phyloP scores from a whole-genome alignment of 2,329 filamentous ascomycete genomes.

The Xylariaceae sp. region DNA sequence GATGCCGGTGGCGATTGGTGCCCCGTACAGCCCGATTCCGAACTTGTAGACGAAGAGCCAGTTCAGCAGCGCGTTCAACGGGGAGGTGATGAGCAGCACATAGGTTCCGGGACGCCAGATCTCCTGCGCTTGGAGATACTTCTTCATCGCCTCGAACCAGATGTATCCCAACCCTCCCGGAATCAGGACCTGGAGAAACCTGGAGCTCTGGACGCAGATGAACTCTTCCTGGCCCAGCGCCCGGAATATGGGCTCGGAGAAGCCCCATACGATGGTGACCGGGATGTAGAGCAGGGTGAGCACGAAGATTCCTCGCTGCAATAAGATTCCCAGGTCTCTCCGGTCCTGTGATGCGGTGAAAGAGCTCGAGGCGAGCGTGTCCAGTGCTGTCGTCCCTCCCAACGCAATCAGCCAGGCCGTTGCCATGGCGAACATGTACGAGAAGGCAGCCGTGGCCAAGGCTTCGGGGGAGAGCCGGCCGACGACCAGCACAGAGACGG shows the following conservation, averaged over 20 bases:
- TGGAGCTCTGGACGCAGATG: constrained; percentile 67
- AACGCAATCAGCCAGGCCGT: constrained; percentile 83
- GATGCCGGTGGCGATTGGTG: constrained; percentile 75
- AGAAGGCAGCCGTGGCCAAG: constrained; percentile 76
- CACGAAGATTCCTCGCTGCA: constrained; percentile 72
- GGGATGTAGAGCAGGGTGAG: constrained; percentile 67
- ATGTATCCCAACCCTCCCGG: constrained; percentile 82
- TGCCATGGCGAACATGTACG: constrained; percentile 91
- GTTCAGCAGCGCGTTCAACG: constrained; percentile 74
- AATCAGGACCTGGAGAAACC: constrained; percentile 67
- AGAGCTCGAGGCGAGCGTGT: constrained; percentile 75
- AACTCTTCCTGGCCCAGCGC: constrained; percentile 72
- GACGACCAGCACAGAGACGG: constrained; percentile 73
- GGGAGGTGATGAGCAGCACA: constrained; percentile 75
- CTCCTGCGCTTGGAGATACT: constrained; percentile 77
- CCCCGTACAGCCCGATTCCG: constrained; percentile 67
- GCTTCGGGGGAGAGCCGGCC: constrained; percentile 75
- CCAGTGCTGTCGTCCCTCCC: constrained; percentile 78
- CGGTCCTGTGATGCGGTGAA: constrained; percentile 79
- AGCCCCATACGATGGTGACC: constrained; percentile 68
- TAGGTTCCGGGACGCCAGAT: constrained; percentile 82
- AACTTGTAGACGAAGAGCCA: constrained; percentile 72
- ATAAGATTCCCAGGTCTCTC: constrained; percentile 68
- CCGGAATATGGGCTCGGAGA: constrained; percentile 67
- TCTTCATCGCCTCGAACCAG: constrained; percentile 82